Base-by-base conservation (phyloP, 257 asterid species). In the Solanum chaucha region DNA sequence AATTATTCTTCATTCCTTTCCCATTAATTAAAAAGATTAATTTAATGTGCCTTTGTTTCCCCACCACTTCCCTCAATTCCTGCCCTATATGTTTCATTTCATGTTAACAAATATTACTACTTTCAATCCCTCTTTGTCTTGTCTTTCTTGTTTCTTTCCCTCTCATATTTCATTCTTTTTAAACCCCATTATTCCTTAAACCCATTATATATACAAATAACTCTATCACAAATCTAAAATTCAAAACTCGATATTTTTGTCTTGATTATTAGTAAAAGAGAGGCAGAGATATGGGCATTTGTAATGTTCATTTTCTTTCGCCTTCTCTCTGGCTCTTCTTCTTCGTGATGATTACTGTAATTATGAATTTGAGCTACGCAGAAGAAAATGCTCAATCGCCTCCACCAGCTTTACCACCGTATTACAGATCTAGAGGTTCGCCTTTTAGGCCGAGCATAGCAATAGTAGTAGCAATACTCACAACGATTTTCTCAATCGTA, bases 381-480 rank as follows among this genome's bases (percentile, higher is more conserved):
- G 72, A 84, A 4, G 80, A 84, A 19, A 3, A 64, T 24, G 87
- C 72, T 67, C 44, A 55, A 55, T 0, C 81, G 41, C 41, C 41
- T 38, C 41, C 48, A 1, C 34, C 36, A 5, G 61, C 92, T 1
- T 36, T 91, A 14, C 58, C 85, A 8, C 77, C 93, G 0, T 28
- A 91, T 10, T 3, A 30, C 26, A 86, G 38, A 11, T 5, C 90
- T 4, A 88, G 84, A 82, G 51, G 40, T 40, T 10, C 87, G 14
- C 86, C 93, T 3, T 92, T 92, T 85, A 91, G 87, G 89, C 98
- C 98, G 0, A 93, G 97, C 12, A 88, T 96, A 19, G 92, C 93
- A 0, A 89, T 91, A 6, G 85, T 90, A 8, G 93, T 95, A 14
- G 99, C 94, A 3, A 83, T 93, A 3, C 90, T 95, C 61, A 93